Evolutionary conservation across 139 green algal genomes (phyloP).

Genomic region (Deuterostichococcus epilithicus): DNA sequence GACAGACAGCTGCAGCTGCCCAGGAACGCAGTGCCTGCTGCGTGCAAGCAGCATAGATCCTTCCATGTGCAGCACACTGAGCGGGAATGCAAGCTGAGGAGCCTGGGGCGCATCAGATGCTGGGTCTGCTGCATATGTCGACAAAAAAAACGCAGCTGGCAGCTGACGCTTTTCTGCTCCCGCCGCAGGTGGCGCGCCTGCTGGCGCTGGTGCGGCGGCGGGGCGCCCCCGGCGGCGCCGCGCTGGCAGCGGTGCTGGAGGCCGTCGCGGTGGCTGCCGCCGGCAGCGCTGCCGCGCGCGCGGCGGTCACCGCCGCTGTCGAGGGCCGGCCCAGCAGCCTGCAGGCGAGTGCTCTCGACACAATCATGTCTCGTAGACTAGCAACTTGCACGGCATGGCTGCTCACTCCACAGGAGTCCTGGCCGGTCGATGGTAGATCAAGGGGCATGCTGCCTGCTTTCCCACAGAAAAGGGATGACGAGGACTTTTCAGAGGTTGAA

Average conservation of each 20-base stretch:
- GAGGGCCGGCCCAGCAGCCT: neutral
- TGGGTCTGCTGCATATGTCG: too few species aligned
- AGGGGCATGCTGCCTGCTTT: too few species aligned
- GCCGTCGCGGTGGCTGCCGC: neutral
- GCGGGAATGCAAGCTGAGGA: too few species aligned
- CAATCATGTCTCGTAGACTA: neutral
- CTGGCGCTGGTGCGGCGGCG: slow-evolving; percentile 5
- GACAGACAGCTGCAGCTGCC: neutral
- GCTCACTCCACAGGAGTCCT: neutral
- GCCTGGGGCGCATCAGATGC: too few species aligned
- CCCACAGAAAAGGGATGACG: too few species aligned
- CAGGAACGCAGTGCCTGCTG: neutral
- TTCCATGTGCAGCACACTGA: too few species aligned
- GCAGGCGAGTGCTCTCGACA: neutral
- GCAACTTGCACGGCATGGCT: neutral
- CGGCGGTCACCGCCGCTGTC: neutral
- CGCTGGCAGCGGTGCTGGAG: neutral
- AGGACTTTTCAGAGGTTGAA: too few species aligned
- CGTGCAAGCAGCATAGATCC: too few species aligned
- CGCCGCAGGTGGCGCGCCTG: neutral
- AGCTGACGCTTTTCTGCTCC: too few species aligned
- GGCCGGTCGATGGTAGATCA: too few species aligned
- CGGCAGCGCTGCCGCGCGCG: neutral
- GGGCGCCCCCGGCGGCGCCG: neutral
- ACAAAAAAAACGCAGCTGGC: too few species aligned